These are phyloP conservation scores for Stylonectria norvegica DNA, from an alignment of 2,329 filamentous ascomycete genomes.

Conservation along the genomic window DNA sequence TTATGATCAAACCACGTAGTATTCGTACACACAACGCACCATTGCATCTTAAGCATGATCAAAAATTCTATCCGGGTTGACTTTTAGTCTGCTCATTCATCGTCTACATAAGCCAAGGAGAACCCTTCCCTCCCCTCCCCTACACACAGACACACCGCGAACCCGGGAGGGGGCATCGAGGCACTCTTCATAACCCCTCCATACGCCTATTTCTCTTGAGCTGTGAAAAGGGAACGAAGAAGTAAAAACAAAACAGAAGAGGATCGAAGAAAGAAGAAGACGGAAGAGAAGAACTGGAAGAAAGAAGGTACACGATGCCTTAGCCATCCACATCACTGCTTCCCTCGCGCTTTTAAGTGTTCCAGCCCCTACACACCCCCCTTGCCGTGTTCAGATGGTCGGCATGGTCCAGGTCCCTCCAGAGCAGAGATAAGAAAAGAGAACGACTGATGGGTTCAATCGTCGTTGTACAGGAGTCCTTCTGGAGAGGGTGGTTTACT, in stretches of 20 bases:
- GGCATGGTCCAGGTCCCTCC: too few relatives aligned
- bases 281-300: constrained; percentile 13
- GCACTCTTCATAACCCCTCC: constrained; percentile 2
- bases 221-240: constrained; percentile 11
- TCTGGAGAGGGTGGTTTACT: constrained; percentile 4
- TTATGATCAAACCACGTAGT: too few relatives aligned
- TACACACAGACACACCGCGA: constrained; percentile 2
- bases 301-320: constrained; percentile 25
- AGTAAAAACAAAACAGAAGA: constrained; percentile 13
- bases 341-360: constrained; percentile 5
- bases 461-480: constrained; percentile 13
- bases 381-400: too few relatives aligned
- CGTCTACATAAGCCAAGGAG: constrained; percentile 28
- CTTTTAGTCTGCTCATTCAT: constrained; percentile 31
- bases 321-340: constrained; percentile 17
- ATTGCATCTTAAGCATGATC: constrained; percentile 6
- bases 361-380: not conserved
- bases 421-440: constrained; percentile 6
- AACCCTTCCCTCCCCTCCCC: constrained; percentile 7
- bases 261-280: constrained; percentile 13
- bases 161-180: constrained; percentile 8
- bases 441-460: constrained; percentile 11
- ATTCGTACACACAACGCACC: not conserved
- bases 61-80: constrained; percentile 25
- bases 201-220: constrained; percentile 11